A percentile compares a stretch with the other conserved stretches of the same genome.
Evolutionary conservation across 768 basidiomycete genomes (phyloP).

Genomic region (Russula foetens): DNA sequence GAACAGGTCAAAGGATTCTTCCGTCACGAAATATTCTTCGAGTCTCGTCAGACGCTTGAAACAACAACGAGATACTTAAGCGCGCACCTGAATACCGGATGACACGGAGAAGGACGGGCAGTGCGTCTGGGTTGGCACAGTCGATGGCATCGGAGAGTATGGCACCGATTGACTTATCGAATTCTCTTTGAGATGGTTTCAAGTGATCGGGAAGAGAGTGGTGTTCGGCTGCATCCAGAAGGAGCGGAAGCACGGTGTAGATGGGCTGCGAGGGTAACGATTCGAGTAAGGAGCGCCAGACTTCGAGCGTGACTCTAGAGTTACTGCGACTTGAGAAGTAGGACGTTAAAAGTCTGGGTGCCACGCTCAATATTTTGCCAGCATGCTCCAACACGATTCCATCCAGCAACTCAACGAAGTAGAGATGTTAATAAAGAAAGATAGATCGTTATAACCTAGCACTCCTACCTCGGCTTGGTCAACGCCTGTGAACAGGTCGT

Average conservation of each 20-base stretch:
- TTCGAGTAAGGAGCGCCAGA: conserved; percentile 46
- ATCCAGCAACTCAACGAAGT: conserved; percentile 37
- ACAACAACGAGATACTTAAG: neutral
- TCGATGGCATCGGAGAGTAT: conserved; percentile 34
- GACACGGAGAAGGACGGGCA: conserved; percentile 33
- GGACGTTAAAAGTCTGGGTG: conserved; percentile 38
- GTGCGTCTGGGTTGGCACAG: conserved; percentile 23
- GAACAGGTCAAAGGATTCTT: conserved; percentile 28
- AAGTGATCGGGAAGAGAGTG: conserved; percentile 38
- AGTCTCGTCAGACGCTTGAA: conserved; percentile 5
- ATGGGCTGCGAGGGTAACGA: conserved; percentile 31
- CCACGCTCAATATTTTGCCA: conserved; percentile 32
- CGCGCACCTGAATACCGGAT: conserved; percentile 34
- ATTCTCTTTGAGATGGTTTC: conserved; percentile 34
- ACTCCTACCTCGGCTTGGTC: conserved; percentile 37
- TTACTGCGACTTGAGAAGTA: conserved; percentile 42
- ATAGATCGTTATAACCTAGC: neutral
- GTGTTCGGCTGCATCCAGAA: conserved; percentile 37
- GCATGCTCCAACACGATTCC: conserved; percentile 33
- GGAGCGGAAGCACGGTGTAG: conserved; percentile 26
- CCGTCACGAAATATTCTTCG: conserved; percentile 26
- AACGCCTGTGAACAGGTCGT: conserved; percentile 39
- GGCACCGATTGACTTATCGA: conserved; percentile 37
- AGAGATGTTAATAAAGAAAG: neutral
- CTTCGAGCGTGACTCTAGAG: conserved; percentile 24